Evolutionary conservation across 2,329 filamentous ascomycete genomes (phyloP).

Genomic region (Lithohypha guttulata): DNA sequence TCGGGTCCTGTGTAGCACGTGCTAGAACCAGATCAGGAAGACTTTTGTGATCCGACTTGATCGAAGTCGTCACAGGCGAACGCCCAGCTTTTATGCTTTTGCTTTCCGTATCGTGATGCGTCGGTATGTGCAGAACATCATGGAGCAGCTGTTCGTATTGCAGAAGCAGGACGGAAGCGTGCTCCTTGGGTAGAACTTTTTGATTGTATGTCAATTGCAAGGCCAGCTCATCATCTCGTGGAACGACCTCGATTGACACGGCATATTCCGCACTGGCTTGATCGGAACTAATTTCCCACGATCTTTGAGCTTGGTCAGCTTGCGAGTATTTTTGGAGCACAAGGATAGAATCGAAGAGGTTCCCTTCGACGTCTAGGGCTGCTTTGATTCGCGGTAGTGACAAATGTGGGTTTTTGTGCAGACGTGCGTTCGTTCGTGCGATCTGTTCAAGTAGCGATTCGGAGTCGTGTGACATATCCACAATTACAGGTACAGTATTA

Average conservation of each 20-base stretch:
- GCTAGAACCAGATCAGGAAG: constrained; percentile 71
- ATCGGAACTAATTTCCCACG: constrained; percentile 56
- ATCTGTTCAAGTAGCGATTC: constrained; percentile 49
- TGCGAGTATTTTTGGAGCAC: constrained; percentile 59
- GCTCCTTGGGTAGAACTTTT: constrained; percentile 54
- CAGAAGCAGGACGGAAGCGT: constrained; percentile 54
- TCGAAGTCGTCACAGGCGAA: constrained; percentile 46
- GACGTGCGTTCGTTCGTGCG: constrained; percentile 52
- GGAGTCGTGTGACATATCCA: constrained; percentile 46
- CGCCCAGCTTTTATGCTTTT: constrained; percentile 31
- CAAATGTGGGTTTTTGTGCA: constrained; percentile 61
- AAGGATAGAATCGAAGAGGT: constrained; percentile 74
- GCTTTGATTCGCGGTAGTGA: constrained; percentile 62
- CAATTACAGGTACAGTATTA: constrained; percentile 64
- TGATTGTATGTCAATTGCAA: constrained; percentile 57
- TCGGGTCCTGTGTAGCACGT: constrained; percentile 45
- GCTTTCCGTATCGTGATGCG: constrained; percentile 20
- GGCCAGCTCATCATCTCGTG: constrained; percentile 36
- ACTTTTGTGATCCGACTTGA: constrained; percentile 49
- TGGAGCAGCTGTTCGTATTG: constrained; percentile 63
- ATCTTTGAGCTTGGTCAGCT: constrained; percentile 19
- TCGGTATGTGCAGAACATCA: constrained; percentile 44
- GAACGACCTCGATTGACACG: constrained; percentile 62
- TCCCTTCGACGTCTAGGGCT: constrained; percentile 53
- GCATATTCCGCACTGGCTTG: constrained; percentile 51